Conservation (phyloP, 2,329 filamentous ascomycete species). For the Alternaria metachromatica region DNA sequence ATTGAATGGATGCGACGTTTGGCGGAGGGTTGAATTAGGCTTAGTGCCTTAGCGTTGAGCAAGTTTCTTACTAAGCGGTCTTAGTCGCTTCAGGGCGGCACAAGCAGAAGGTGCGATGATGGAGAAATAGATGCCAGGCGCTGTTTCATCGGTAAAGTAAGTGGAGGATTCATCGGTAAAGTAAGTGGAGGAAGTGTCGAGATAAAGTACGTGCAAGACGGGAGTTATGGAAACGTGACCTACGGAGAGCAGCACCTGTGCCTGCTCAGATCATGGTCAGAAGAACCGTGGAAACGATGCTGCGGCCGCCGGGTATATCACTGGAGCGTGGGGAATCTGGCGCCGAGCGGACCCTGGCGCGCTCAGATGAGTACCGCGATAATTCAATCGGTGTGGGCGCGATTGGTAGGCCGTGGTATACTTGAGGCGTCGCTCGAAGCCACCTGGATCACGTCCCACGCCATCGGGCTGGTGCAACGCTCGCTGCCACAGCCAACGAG, state of each 20-base stretch:
- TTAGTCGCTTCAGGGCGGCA: constrained; percentile 15
- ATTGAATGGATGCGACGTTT: constrained; percentile 24
- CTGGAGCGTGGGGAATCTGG: constrained; percentile 17
- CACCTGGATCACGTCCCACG: neutral
- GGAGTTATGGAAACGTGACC: neutral
- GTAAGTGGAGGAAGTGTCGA: neutral
- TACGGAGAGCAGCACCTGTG: constrained; percentile 4
- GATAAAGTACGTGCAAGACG: neutral
- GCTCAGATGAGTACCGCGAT: constrained; percentile 19
- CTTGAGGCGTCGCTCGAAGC: neutral
- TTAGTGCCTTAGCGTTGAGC: constrained; percentile 28
- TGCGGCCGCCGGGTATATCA: constrained; percentile 11
- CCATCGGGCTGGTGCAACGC: constrained; percentile 4
- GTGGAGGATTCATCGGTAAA: neutral
- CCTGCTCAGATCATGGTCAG: constrained; percentile 1
- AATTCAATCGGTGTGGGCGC: neutral
- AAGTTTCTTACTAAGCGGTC: constrained; percentile 28
- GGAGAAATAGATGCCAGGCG: neutral
- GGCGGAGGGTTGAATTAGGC: constrained; percentile 21
- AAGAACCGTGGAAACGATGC: constrained; percentile 19
- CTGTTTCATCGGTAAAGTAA: neutral
- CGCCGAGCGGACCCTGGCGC: constrained; percentile 12
- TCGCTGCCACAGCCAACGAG: constrained; percentile 10
- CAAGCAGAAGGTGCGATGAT: constrained; percentile 2
- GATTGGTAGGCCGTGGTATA: neutral